Conservation (phyloP, 202 grass and related monocot genomes). For the Schoenoplectus triqueter region DNA sequence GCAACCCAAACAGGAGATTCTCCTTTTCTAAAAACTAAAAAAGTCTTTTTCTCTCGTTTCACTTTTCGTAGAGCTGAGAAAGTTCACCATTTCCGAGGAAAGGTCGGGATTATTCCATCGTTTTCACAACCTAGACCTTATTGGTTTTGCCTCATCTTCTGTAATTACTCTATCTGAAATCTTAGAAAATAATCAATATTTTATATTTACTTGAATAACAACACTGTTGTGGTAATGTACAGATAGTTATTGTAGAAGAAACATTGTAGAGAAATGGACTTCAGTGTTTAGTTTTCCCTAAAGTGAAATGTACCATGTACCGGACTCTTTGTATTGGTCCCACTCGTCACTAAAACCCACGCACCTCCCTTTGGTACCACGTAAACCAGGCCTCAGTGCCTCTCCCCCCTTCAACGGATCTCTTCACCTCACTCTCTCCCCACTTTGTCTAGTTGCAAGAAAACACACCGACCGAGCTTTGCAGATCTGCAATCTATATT, state of each 20-base stretch:
- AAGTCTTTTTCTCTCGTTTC: conserved; percentile 17
- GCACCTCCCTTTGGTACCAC: not conserved
- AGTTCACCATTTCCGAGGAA: conserved; percentile 41
- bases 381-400: too few species aligned
- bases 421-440: conserved; percentile 4
- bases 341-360: not conserved
- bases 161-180: not conserved
- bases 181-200: not conserved
- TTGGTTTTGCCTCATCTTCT: not conserved
- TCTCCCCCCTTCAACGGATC: conserved; percentile 22
- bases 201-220: not conserved
- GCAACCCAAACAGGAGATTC: not conserved
- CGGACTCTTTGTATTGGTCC: too few species aligned
- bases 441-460: conserved; percentile 12
- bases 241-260: not conserved
- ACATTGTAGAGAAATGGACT: not conserved
- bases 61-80: conserved; percentile 39
- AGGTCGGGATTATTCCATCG: conserved; percentile 36
- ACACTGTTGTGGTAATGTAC: not conserved
- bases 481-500: conserved; percentile 10
- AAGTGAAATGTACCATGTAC: not conserved
- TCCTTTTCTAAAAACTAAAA: not conserved
- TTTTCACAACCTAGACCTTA: not conserved
- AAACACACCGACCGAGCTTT: conserved; percentile 13
- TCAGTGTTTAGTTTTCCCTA: not conserved